A percentile compares a stretch with the other conserved stretches of the same genome.
Evolutionary conservation across 1,284 basidiomycete species (phyloP).

Genomic region (Leccinum cinnamomeum): DNA sequence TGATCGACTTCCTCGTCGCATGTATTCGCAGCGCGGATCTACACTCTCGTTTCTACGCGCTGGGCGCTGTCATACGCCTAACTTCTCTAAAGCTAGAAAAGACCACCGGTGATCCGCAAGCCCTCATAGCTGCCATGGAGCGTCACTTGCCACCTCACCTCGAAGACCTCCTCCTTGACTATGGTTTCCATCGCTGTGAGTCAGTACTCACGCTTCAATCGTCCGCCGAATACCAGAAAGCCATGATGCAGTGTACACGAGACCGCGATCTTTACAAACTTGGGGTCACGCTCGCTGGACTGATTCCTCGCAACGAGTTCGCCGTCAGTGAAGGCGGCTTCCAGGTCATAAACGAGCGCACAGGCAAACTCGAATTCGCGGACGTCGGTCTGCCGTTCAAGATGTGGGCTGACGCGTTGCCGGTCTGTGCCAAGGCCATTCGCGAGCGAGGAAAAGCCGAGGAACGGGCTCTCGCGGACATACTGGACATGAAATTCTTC

Average conservation of each 20-base stretch:
- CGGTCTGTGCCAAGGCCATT: conserved; percentile 51
- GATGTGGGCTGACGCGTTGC: conserved; percentile 53
- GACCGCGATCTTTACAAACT: conserved; percentile 50
- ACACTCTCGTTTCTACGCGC: conserved; percentile 44
- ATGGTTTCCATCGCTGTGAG: conserved; percentile 48
- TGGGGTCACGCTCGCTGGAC: conserved; percentile 45
- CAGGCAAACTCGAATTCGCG: conserved; percentile 38
- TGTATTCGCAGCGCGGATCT: conserved; percentile 53
- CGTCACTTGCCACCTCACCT: conserved; percentile 47
- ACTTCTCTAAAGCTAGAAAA: too few relatives aligned
- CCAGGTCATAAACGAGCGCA: conserved; percentile 42
- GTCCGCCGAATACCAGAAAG: conserved; percentile 45
- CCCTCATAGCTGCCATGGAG: conserved; percentile 38
- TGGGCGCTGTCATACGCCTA: conserved; percentile 44
- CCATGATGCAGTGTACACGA: conserved; percentile 45
- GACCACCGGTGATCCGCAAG: conserved; percentile 39
- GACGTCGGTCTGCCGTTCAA: conserved; percentile 57
- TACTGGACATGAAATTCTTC: conserved; percentile 55
- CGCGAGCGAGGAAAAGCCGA: conserved; percentile 39
- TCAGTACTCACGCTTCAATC: conserved; percentile 40
- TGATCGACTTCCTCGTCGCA: conserved; percentile 52
- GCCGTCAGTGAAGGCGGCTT: conserved; percentile 54
- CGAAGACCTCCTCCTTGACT: conserved; percentile 42
- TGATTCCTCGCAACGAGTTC: conserved; percentile 57
- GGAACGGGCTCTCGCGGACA: conserved; percentile 47